Conservation (phyloP, 306 rosid genomes). For the Quercus rubra region DNA sequence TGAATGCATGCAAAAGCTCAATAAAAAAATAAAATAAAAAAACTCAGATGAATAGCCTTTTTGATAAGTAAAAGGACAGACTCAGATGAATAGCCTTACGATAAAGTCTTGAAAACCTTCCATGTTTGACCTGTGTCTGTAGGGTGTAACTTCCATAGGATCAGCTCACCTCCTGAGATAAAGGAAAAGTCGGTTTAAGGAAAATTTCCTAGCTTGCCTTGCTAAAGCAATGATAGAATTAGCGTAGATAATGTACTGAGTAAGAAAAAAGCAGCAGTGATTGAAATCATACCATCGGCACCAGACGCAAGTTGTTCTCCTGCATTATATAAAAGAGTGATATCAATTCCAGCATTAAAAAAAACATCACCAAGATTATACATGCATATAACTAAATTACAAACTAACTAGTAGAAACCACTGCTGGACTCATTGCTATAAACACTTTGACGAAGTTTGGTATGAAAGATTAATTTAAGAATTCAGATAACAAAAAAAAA, state of each 20-base stretch:
- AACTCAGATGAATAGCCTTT: slow-evolving; percentile 24
- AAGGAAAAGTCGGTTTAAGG: background rate
- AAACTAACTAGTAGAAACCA: background rate
- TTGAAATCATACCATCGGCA: slow-evolving; percentile 64
- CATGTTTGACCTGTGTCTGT: slow-evolving; percentile 64
- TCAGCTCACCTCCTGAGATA: slow-evolving; percentile 70
- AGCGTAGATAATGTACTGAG: background rate
- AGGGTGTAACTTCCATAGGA: slow-evolving; percentile 71
- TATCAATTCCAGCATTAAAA: slow-evolving; percentile 7
- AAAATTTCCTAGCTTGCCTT: background rate
- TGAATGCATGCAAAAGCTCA: background rate
- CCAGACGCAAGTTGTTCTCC: slow-evolving; percentile 92
- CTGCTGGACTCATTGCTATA: background rate
- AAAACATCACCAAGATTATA: background rate
- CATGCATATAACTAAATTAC: background rate
- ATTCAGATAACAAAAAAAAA: background rate
- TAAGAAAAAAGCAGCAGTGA: background rate
- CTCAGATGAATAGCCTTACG: slow-evolving; percentile 41
- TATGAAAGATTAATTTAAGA: background rate
- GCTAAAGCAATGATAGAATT: background rate
- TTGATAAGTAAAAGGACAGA: too few relatives aligned
- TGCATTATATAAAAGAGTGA: slow-evolving; percentile 27
- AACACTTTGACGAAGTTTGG: background rate
- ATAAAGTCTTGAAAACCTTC: slow-evolving; percentile 77
- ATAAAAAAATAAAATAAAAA: background rate